Evolutionary conservation across 257 asterid genomes (phyloP).

Genomic region (Nicotiana knightiana): DNA sequence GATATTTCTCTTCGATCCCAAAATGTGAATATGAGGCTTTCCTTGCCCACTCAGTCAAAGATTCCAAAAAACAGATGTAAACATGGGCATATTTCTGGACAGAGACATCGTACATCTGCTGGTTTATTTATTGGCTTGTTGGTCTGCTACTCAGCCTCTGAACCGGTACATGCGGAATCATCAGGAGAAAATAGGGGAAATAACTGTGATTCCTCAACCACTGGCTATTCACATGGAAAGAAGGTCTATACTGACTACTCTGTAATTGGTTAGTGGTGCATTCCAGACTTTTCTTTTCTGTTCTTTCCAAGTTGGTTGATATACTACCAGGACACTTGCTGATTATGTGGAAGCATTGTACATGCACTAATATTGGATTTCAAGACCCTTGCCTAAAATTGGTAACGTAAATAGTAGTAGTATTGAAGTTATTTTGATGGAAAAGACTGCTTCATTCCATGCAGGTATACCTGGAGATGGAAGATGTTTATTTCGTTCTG

Average conservation of each 20-base stretch:
- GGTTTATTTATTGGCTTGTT: constrained; percentile 48
- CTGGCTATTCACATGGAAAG: constrained; percentile 48
- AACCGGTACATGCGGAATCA: constrained; percentile 56
- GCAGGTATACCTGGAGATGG: constrained; percentile 99
- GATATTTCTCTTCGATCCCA: constrained; percentile 33
- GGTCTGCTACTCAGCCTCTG: constrained; percentile 56
- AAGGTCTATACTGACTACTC: constrained; percentile 60
- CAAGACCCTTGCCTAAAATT: background rate
- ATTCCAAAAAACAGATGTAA: constrained; percentile 25
- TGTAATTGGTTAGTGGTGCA: constrained; percentile 48
- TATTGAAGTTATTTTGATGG: constrained; percentile 8
- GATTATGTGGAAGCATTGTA: background rate
- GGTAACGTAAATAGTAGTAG: background rate
- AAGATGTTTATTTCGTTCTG: constrained; percentile 94
- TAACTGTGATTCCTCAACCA: constrained; percentile 21
- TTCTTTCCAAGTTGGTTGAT: background rate
- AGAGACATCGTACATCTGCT: constrained; percentile 31
- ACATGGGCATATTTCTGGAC: constrained; percentile 36
- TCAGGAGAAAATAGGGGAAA: constrained; percentile 29
- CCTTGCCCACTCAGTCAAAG: constrained; percentile 34
- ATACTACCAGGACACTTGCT: background rate
- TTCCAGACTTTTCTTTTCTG: background rate
- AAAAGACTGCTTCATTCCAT: constrained; percentile 18
- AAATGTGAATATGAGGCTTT: constrained; percentile 35
- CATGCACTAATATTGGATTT: background rate